A percentile compares a stretch with the other conserved stretches of the same genome.
These are phyloP conservation scores for Sclerotinia spermophila DNA, from an alignment of 2,329 filamentous ascomycete species.

Conservation along the genomic window DNA sequence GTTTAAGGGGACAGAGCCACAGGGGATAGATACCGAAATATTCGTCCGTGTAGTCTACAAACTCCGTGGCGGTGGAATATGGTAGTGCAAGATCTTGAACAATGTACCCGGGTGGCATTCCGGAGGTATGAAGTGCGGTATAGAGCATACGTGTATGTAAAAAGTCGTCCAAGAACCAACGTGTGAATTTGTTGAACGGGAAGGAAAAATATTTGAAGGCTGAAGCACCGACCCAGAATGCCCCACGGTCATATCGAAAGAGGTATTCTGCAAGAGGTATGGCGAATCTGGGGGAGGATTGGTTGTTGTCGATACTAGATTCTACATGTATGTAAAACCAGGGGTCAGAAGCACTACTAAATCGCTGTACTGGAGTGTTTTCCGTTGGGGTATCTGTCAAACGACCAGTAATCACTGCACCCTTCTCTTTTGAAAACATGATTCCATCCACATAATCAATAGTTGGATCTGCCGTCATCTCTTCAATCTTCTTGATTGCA, in stretches of 20 bases:
- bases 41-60: slow-evolving; percentile 50
- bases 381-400: slow-evolving; percentile 41
- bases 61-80: slow-evolving; percentile 46
- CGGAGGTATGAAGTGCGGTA: slow-evolving; percentile 57
- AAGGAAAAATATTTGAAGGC: slow-evolving; percentile 59
- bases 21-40: slow-evolving; percentile 50
- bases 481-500: slow-evolving; percentile 43
- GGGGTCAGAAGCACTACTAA: slow-evolving; percentile 52
- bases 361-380: slow-evolving; percentile 38
- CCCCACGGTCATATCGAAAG: slow-evolving; percentile 61
- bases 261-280: slow-evolving; percentile 52
- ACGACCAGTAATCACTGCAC: slow-evolving; percentile 53
- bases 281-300: slow-evolving; percentile 35
- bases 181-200: slow-evolving; percentile 57
- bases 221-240: slow-evolving; percentile 60
- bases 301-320: slow-evolving; percentile 29
- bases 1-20: slow-evolving; percentile 54
- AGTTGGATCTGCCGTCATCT: slow-evolving; percentile 31
- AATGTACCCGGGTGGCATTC: slow-evolving; percentile 52
- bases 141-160: slow-evolving; percentile 61
- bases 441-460: slow-evolving; percentile 64
- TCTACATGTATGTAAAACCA: slow-evolving; percentile 65
- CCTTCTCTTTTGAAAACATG: slow-evolving; percentile 44
- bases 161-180: slow-evolving; percentile 57
- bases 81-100: slow-evolving; percentile 63